These are phyloP conservation scores for Talaromyces proteolyticus DNA, from an alignment of 495 filamentous ascomycete genomes.

Conservation along the genomic window DNA sequence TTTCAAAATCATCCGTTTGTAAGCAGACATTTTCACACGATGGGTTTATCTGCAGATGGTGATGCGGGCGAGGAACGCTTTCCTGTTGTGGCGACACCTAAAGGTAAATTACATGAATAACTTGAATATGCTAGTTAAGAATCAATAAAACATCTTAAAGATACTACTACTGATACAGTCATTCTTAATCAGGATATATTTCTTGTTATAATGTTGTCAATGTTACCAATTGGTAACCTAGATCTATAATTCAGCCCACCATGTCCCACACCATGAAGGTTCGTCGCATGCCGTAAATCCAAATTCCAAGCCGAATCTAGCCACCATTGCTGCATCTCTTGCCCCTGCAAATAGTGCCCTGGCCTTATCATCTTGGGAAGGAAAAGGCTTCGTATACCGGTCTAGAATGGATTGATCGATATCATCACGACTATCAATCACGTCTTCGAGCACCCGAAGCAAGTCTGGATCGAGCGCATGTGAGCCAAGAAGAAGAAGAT, in stretches of 20 bases:
- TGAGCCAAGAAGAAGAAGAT: conserved; percentile 7
- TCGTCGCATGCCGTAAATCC: not conserved
- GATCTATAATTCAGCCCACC: conserved; percentile 1
- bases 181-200: too few species aligned
- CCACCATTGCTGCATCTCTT: not conserved
- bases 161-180: too few species aligned
- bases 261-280: conserved; percentile 1
- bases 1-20: too few species aligned
- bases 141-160: too few species aligned
- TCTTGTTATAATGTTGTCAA: too few species aligned
- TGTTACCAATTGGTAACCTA: too few species aligned
- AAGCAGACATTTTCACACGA: too few species aligned
- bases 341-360: not conserved
- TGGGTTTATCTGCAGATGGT: too few species aligned
- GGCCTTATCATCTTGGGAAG: not conserved
- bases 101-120: too few species aligned
- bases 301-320: conserved; percentile 2
- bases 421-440: conserved; percentile 2
- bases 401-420: conserved; percentile 3
- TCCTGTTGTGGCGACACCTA: too few species aligned
- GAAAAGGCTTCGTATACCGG: not conserved
- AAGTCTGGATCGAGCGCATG: not conserved
- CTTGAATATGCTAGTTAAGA: too few species aligned
- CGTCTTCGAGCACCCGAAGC: not conserved
- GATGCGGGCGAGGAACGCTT: too few species aligned